A percentile compares a stretch with the other conserved stretches of the same genome.
These are phyloP conservation scores for Apostasia shenzhenica DNA, from an alignment of 106 monocot species.

Conservation along the genomic window DNA sequence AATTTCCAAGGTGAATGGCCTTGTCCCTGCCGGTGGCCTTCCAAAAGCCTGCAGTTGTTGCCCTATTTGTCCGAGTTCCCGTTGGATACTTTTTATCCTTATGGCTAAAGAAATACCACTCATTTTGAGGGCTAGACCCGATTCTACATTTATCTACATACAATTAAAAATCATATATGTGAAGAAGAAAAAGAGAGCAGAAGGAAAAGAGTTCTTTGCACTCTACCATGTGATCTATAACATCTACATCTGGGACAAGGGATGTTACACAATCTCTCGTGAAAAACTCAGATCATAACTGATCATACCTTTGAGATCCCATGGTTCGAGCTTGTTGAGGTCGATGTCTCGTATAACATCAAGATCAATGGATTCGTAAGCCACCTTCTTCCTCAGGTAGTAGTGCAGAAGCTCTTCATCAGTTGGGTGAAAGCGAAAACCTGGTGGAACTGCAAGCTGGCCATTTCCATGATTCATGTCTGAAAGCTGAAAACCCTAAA, in stretches of 20 bases:
- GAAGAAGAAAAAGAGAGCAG: background rate
- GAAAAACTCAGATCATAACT: too few species aligned
- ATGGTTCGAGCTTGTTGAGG: conserved; percentile 93
- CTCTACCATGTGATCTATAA: too few species aligned
- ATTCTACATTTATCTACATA: conserved; percentile 70
- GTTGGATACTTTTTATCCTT: conserved; percentile 85
- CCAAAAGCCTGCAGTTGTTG: conserved; percentile 71
- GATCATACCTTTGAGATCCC: conserved; percentile 89
- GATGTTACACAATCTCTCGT: too few species aligned
- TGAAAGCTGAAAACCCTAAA: too few species aligned
- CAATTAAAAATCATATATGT: background rate
- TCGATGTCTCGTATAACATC: conserved; percentile 92
- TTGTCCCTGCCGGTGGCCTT: conserved; percentile 81
- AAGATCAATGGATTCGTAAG: conserved; percentile 88
- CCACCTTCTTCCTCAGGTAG: conserved; percentile 92
- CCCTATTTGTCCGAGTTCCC: conserved; percentile 60
- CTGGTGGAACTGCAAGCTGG: conserved; percentile 71
- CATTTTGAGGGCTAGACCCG: conserved; percentile 60
- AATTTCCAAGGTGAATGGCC: conserved; percentile 33
- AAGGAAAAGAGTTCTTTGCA: too few species aligned
- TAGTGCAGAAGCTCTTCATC: conserved; percentile 96
- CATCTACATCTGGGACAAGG: too few species aligned
- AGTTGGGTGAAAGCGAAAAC: conserved; percentile 79
- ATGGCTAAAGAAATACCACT: conserved; percentile 81
- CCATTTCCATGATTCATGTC: conserved; percentile 9